Base-by-base conservation (phyloP, 1,139 yeast species). In the Yamadazyma friedrichii region DNA sequence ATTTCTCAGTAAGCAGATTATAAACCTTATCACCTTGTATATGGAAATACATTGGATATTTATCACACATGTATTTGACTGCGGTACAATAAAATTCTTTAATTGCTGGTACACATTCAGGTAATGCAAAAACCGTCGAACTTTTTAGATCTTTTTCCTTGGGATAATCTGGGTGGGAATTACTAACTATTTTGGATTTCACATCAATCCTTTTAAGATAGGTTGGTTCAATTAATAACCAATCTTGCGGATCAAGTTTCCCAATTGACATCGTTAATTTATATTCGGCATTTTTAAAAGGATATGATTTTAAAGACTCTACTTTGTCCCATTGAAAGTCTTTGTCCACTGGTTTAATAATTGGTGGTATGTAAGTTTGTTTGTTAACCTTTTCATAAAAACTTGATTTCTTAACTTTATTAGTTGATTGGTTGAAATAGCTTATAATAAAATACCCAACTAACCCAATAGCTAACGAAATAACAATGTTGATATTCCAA, bases 251-350 rank as follows among this genome's bases (percentile, higher is more conserved):
- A 26, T 74, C 74, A 33, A 80, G 59, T 38, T 67, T 71, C 43
- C 70, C 71, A 41, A 85, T 74, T 0, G 86, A 91, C 87, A 85
- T 80, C 4, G 84, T 84, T 61, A 85, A 63, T 48, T 76, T 78
- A 54, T 82, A 84, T 31, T 66, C 70, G 3, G 82, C 84, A 40
- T 77, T 74, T 53, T 79, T 80, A 65, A 80, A 59, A 2, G 62
- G 64, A 35, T 44, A 57, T 3, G 56, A 51, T 37, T 51, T 55
- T 26, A 51, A 26, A 1, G 55, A 46, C 6, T 46, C 48, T 4
- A 39, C 44, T 15, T 46, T 38, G 9, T 53, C 45, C 61, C 61
- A 57, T n/a, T 44, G 35, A 29, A 56, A 58, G 15, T 42, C 46
- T 4, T 40, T 15, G 0, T 45, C 45, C 2, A 56, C 58, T 3